Conservation (phyloP, 352 stramenopile species). For the Phytopythium sindhum region DNA sequence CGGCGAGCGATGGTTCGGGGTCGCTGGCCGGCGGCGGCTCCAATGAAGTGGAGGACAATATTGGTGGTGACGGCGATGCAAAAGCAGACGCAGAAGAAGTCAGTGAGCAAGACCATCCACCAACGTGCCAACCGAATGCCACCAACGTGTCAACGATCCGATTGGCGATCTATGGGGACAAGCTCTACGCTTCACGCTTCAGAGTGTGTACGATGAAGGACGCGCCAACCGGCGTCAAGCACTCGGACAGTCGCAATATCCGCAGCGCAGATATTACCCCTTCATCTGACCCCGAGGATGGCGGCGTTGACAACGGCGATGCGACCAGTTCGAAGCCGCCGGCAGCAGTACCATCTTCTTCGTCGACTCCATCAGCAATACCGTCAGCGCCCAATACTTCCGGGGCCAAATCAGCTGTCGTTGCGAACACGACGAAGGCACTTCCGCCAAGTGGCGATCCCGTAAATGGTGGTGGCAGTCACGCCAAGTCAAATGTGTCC, state of each 20-base stretch:
- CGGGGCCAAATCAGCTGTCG: neutral
- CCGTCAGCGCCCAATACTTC: neutral
- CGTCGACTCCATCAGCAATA: neutral
- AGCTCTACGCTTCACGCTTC: neutral
- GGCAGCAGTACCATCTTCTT: neutral
- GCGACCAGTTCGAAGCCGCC: neutral
- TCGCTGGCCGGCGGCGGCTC: neutral
- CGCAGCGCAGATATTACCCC: neutral
- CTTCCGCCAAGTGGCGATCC: neutral
- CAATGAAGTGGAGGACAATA: neutral
- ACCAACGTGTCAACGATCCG: neutral
- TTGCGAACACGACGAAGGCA: neutral
- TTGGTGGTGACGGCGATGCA: neutral
- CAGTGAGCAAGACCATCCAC: neutral
- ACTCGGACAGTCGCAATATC: neutral
- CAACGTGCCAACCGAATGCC: neutral
- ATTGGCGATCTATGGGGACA: neutral
- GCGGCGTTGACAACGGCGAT: neutral
- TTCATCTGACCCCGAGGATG: neutral
- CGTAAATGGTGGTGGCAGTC: neutral
- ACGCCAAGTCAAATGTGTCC: neutral
- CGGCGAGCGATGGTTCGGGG: neutral
- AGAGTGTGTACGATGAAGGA: neutral
- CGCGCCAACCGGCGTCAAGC: neutral
- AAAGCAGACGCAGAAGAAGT: neutral